These are phyloP conservation scores for Gnomoniopsis smithogilvyi DNA, from an alignment of 2,329 filamentous ascomycete species.

Conservation along the genomic window DNA sequence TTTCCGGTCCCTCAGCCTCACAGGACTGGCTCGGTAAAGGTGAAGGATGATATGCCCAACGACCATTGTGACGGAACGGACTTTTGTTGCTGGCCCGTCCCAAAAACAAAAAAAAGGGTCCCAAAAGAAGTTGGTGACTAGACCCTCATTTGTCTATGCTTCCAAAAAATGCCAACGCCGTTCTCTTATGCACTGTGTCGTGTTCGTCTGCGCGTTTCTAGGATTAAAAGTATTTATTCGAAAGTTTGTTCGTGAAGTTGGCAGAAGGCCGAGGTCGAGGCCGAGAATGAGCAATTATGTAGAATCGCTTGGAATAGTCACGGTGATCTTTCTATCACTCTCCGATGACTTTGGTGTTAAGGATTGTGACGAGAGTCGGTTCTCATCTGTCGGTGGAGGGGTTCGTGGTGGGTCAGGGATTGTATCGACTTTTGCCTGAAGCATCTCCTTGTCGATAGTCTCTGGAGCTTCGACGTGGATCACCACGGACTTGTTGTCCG, in stretches of 20 bases:
- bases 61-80: not conserved
- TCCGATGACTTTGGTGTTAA: conserved; percentile 12
- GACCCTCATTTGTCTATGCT: not conserved
- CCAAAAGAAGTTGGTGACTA: too few species aligned
- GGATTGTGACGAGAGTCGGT: conserved; percentile 18
- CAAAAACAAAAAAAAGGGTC: not conserved
- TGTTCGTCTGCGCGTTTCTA: not conserved
- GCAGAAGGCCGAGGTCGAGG: not conserved
- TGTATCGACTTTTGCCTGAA: not conserved
- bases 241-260: conserved; percentile 1
- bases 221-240: conserved; percentile 17
- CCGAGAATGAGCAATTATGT: not conserved
- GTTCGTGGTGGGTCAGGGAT: conserved; percentile 10
- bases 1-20: not conserved
- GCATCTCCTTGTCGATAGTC: not conserved
- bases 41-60: not conserved
- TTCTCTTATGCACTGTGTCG: not conserved
- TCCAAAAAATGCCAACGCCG: not conserved
- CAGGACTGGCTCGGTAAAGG: not conserved
- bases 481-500: not conserved
- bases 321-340: conserved; percentile 1
- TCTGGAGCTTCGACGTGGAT: not conserved
- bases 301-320: not conserved
- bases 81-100: not conserved
- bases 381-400: conserved; percentile 9